Base-by-base conservation (phyloP, 805 yeast species). In the Isabelozyma heimii region DNA sequence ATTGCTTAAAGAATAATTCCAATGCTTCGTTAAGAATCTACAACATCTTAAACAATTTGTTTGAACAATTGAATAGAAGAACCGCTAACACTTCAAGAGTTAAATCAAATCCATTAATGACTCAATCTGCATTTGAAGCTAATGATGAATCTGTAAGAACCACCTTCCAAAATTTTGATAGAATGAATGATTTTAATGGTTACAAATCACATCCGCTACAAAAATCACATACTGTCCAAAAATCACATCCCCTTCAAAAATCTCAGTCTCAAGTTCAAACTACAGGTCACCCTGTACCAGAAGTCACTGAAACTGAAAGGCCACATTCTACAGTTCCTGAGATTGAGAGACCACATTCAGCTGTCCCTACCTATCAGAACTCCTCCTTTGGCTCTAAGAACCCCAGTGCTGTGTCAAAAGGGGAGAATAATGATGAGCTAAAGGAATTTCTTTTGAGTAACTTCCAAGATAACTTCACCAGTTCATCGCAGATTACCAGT, bases 11-110 rank as follows among this genome's bases (percentile, higher is more conserved):
- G 59, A 87, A 83, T 59, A 81, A 84, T 54, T 83, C 91, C 45
- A 81, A 81, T 67, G 87, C 96, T 3, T 92, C 97, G 0, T 75
- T 81, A 46, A 74, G 96, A 54, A 90, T 94, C 14, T 89, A 87
- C 67, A 83, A 84, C 56, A 82, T 91, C 48, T 76, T 90, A 62
- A 88, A 88, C 62, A 82, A 85, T n/a, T 67, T 90, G 47, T 88
- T 88, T 61, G 92, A 87, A 58, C 89, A 85, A 61, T 71, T 88
- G 61, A 89, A 89, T 60, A 76, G 86, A 58, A 79, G 82, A 61
- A 87, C 94, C 0, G 89, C 87, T 1, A 75, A 68, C 35, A 63
- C 66, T 28, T 66, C 74, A 14, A 61, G 59, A 46, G 42, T 42
- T 16, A 48, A 40, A 35, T 49, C 14, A 26, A 49, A 37, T 28